phyloP scores from a whole-genome alignment of 371 early-diverging fungal genomes.

The Mortierella sp. region DNA sequence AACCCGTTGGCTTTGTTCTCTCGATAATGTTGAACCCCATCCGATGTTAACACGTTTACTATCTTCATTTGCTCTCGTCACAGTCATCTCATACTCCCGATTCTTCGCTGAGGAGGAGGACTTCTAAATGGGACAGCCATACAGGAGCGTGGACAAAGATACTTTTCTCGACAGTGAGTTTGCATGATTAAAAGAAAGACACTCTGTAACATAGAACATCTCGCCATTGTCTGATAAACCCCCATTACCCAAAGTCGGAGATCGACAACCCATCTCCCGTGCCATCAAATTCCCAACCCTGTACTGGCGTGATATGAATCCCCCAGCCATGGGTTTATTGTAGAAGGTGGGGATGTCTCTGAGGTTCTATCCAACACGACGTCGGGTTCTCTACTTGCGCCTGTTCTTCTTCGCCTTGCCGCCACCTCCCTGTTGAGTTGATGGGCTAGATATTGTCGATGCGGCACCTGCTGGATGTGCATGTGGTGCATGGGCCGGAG shows the following conservation, averaged over 20 bases:
- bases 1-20: not conserved
- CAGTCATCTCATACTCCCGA: conserved; percentile 63
- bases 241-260: no score
- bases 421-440: conserved; percentile 38
- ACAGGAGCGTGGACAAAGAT: not conserved
- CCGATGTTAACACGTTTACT: not conserved
- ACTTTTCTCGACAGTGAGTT: not conserved
- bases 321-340: no score
- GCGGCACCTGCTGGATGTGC: conserved; percentile 15
- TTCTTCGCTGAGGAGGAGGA: conserved; percentile 60
- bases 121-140: conserved; percentile 32
- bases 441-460: conserved; percentile 45
- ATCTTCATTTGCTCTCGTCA: not conserved
- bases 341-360: no score
- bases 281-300: no score
- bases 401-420: conserved; percentile 55
- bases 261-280: no score
- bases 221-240: no score
- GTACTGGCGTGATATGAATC: no score
- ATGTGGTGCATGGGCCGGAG: conserved; percentile 6
- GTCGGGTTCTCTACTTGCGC: conserved; percentile 23
- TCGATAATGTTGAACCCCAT: not conserved
- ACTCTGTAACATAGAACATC: no score
- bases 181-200: no score
- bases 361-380: no score